A percentile compares a stretch with the other conserved stretches of the same genome.
Conservation (phyloP, 169 alveolate species). For the Plasmodium berghei region DNA sequence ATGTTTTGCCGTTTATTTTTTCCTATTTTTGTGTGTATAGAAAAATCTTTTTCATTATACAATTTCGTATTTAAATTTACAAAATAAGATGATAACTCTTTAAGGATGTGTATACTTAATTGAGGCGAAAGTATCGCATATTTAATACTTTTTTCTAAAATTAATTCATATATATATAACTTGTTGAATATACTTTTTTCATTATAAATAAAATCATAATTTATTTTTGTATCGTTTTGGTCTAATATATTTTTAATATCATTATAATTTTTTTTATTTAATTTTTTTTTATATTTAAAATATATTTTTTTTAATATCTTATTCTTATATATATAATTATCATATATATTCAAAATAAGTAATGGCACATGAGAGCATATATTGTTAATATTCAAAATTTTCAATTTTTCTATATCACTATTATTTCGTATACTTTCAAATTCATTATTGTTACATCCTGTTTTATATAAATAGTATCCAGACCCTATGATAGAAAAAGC, state of each 20-base stretch:
- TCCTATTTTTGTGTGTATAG: background rate
- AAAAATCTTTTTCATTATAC: constrained; percentile 27
- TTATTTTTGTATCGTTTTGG: background rate
- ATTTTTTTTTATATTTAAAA: constrained; percentile 1
- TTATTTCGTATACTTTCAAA: constrained; percentile 17
- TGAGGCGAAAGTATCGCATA: constrained; percentile 59
- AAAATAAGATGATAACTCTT: constrained; percentile 22
- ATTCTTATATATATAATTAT: constrained; percentile 52
- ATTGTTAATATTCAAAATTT: constrained; percentile 22
- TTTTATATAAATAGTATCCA: constrained; percentile 4
- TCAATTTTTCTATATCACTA: constrained; percentile 33
- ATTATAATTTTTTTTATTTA: background rate
- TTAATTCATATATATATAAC: constrained; percentile 39
- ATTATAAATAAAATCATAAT: constrained; percentile 37
- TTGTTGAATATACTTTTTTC: constrained; percentile 54
- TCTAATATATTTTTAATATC: background rate
- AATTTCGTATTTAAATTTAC: constrained; percentile 32
- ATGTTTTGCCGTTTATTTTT: background rate
- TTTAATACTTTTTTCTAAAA: constrained; percentile 33
- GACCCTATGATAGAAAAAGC: constrained; percentile 15
- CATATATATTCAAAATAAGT: constrained; percentile 41
- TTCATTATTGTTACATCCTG: constrained; percentile 15
- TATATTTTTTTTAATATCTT: constrained; percentile 12
- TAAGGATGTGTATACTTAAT: constrained; percentile 33
- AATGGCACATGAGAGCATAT: constrained; percentile 35